Conservation (phyloP, 257 asterid species). For the Solanum sejunctum region DNA sequence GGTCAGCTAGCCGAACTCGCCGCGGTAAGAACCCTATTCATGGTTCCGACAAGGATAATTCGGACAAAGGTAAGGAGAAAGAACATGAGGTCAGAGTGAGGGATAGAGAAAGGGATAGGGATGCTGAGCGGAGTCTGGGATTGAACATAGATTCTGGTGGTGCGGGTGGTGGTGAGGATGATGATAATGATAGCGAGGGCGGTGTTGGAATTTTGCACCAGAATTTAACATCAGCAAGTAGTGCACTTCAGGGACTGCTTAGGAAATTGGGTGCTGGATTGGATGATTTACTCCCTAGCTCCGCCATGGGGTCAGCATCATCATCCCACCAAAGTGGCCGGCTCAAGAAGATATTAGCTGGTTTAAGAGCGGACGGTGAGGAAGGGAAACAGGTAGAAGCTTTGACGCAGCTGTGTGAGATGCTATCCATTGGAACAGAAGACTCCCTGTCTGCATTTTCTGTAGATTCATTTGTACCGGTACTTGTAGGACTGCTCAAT, state of each 20-base stretch:
- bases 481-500: slow-evolving; percentile 84
- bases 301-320: slow-evolving; percentile 68
- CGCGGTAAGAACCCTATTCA: slow-evolving; percentile 68
- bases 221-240: slow-evolving; percentile 83
- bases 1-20: slow-evolving; percentile 66
- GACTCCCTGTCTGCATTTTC: slow-evolving; percentile 90
- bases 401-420: slow-evolving; percentile 80
- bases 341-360: slow-evolving; percentile 82
- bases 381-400: slow-evolving; percentile 98
- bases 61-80: slow-evolving; percentile 89
- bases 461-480: slow-evolving; percentile 94
- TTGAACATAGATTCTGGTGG: slow-evolving; percentile 69
- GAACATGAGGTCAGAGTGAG: slow-evolving; percentile 58
- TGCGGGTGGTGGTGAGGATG: slow-evolving; percentile 46
- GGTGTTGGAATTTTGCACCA: slow-evolving; percentile 84
- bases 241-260: slow-evolving; percentile 86
- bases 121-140: slow-evolving; percentile 54
- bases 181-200: slow-evolving; percentile 74
- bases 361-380: slow-evolving; percentile 94
- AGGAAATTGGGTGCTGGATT: slow-evolving; percentile 91
- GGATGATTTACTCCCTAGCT: slow-evolving; percentile 91
- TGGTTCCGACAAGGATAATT: slow-evolving; percentile 36
- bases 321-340: slow-evolving; percentile 84
- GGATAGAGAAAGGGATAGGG: slow-evolving; percentile 47
- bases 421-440: slow-evolving; percentile 95